These are phyloP conservation scores for Mallotus repandus DNA, from an alignment of 441 rosid genomes.

Conservation along the genomic window DNA sequence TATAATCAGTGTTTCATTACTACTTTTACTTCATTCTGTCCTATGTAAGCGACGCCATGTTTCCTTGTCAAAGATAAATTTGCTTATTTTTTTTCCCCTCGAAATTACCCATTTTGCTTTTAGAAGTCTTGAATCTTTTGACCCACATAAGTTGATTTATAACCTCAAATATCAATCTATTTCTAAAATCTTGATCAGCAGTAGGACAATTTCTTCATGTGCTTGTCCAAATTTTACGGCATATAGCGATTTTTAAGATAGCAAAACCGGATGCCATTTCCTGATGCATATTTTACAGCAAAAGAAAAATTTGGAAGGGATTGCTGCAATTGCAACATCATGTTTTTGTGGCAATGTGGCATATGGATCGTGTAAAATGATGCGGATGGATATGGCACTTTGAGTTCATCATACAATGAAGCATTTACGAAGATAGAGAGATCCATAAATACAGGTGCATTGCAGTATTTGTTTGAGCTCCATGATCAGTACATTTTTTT, in stretches of 20 bases:
- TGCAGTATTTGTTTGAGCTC: neutral
- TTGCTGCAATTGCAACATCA: neutral
- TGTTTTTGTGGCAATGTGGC: neutral
- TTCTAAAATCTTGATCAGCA: neutral
- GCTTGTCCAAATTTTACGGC: too few species aligned
- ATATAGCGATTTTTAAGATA: too few species aligned
- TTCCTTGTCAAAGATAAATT: slow-evolving; percentile 3
- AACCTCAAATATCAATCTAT: neutral
- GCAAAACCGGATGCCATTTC: too few species aligned
- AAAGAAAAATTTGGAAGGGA: too few species aligned
- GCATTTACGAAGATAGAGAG: neutral
- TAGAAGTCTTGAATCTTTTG: neutral
- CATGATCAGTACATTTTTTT: neutral
- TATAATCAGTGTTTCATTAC: slow-evolving; percentile 6
- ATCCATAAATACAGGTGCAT: neutral
- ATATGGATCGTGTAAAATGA: too few species aligned
- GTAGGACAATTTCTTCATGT: too few species aligned
- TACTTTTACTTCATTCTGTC: neutral
- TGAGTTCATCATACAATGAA: neutral
- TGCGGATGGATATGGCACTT: neutral
- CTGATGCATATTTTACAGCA: too few species aligned
- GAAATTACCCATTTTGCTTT: neutral
- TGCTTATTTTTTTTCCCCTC: neutral
- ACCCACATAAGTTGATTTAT: neutral
- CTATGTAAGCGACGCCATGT: neutral